These are phyloP conservation scores for Geotrichum histeridarum DNA, from an alignment of 1,139 yeast species.

Conservation along the genomic window DNA sequence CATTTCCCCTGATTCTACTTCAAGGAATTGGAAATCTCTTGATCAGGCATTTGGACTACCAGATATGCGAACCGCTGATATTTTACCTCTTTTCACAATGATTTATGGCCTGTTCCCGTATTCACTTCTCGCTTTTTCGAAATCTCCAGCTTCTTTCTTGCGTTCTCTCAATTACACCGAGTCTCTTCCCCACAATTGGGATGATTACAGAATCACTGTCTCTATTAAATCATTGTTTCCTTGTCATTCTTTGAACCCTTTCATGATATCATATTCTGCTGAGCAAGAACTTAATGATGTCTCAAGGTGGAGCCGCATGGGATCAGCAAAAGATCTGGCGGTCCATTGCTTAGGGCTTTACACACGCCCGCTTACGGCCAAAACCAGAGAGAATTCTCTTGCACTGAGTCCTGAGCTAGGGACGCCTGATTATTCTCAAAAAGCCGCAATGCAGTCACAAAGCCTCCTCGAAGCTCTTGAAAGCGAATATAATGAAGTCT, in stretches of 20 bases:
- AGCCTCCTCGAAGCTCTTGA: neutral
- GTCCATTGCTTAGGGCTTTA: slow-evolving; percentile 11
- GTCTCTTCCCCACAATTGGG: slow-evolving; percentile 14
- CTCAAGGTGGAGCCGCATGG: slow-evolving; percentile 1
- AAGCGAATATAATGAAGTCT: neutral
- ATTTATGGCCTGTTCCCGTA: slow-evolving; percentile 61
- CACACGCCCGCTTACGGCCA: neutral
- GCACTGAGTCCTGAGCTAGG: neutral
- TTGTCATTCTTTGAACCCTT: slow-evolving; percentile 13
- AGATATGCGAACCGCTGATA: slow-evolving; percentile 26
- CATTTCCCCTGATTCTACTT: neutral
- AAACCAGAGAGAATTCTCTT: neutral
- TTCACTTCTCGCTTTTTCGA: slow-evolving; percentile 45
- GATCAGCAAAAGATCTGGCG: slow-evolving; percentile 12
- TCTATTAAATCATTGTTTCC: slow-evolving; percentile 10
- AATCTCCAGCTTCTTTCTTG: slow-evolving; percentile 38
- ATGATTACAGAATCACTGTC: slow-evolving; percentile 4
- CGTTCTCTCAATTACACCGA: neutral
- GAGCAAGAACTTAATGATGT: slow-evolving; percentile 13
- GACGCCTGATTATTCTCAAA: neutral
- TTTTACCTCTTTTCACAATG: slow-evolving; percentile 41
- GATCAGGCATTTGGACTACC: slow-evolving; percentile 25
- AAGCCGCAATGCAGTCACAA: neutral
- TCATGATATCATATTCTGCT: slow-evolving; percentile 4
- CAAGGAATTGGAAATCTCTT: slow-evolving; percentile 35